Evolutionary conservation across 805 yeast species (phyloP).

Genomic region (Sugiyamaella chiloensis): DNA sequence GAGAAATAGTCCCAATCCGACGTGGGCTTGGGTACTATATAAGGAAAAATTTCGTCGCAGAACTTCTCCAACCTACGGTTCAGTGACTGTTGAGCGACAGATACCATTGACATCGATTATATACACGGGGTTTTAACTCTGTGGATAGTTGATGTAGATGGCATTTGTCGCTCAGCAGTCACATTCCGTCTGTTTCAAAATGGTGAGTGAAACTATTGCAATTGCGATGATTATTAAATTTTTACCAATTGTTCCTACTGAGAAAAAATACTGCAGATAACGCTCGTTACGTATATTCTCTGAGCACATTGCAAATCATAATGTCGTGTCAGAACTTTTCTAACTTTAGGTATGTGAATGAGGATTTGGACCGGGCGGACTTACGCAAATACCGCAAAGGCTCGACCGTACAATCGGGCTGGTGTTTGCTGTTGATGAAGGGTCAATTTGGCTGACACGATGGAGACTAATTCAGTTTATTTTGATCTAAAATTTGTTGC

Average conservation of each 20-base stretch:
- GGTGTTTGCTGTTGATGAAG: conserved; percentile 21
- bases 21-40: too few species aligned
- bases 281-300: conserved; percentile 26
- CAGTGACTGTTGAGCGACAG: too few species aligned
- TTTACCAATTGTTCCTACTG: conserved; percentile 38
- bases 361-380: conserved; percentile 41
- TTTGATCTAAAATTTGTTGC: too few species aligned
- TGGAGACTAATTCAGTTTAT: conserved; percentile 11
- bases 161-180: not conserved
- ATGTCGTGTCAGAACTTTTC: not conserved
- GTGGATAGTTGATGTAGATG: too few species aligned
- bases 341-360: conserved; percentile 23
- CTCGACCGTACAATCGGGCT: conserved; percentile 25
- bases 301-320: conserved; percentile 22
- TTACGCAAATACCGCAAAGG: conserved; percentile 19
- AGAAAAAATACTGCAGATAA: conserved; percentile 24
- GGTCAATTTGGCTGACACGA: conserved; percentile 19
- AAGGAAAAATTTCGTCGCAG: too few species aligned
- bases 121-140: too few species aligned
- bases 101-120: too few species aligned
- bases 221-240: conserved; percentile 30
- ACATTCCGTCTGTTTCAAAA: not conserved
- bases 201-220: not conserved
- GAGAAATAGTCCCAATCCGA: too few species aligned
- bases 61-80: too few species aligned